Percentiles rank a stretch among this genome's conserved stretches.
Conservation (phyloP, 73 alveolate genomes). For the Symbiodinium pilosum region DNA sequence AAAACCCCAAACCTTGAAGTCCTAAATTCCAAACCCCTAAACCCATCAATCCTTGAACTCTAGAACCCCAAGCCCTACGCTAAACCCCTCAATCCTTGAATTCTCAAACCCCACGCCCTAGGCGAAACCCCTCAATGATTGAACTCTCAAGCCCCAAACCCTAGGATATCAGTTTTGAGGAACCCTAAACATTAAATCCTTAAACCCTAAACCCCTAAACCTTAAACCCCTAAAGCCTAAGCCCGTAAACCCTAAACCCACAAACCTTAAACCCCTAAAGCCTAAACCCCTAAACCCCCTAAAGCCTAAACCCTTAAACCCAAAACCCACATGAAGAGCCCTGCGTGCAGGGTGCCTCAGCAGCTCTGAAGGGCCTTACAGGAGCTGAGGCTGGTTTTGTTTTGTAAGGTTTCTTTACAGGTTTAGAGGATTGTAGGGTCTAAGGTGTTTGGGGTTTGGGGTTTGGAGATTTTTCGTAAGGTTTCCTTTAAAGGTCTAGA, state of each 20-base stretch:
- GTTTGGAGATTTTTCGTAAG: too few species aligned
- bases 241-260: neutral
- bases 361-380: slow-evolving; percentile 29
- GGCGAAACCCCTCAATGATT: too few species aligned
- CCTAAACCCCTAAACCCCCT: neutral
- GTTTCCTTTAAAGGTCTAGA: too few species aligned
- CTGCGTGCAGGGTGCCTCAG: slow-evolving; percentile 53
- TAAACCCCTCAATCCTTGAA: neutral
- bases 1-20: neutral
- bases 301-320: neutral
- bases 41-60: neutral
- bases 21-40: neutral
- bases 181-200: too few species aligned
- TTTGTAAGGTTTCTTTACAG: neutral
- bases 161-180: too few species aligned
- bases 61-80: neutral
- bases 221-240: neutral
- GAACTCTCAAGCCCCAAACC: too few species aligned
- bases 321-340: neutral
- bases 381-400: slow-evolving; percentile 9
- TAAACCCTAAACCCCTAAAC: neutral
- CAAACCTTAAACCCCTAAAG: too few species aligned
- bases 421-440: neutral
- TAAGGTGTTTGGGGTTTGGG: too few species aligned
- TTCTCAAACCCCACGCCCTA: too few species aligned